Evolutionary conservation across 495 filamentous ascomycete species (phyloP).

Genomic region (Neurospora discreta): DNA sequence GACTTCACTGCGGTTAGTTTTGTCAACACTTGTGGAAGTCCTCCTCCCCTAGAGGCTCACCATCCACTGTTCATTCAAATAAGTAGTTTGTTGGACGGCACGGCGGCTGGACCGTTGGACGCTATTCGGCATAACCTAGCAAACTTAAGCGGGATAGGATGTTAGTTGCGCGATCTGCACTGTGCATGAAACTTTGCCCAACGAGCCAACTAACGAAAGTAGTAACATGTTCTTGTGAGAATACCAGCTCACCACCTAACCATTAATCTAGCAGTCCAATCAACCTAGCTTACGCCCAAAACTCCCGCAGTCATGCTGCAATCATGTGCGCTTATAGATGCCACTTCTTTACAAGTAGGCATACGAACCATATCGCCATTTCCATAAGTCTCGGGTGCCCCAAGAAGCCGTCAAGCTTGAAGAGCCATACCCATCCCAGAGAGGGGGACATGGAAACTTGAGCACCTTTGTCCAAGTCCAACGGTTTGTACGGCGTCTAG

Average conservation of each 20-base stretch:
- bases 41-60: neutral
- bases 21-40: neutral
- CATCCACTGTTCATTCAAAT: neutral
- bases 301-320: neutral
- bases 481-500: neutral
- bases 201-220: neutral
- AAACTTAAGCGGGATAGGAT: neutral
- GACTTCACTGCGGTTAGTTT: neutral
- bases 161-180: neutral
- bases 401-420: neutral
- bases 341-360: neutral
- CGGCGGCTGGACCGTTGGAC: neutral
- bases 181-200: neutral
- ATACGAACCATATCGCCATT: neutral
- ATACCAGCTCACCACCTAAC: neutral
- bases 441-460: neutral
- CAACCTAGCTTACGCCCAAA: neutral
- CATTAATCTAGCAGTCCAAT: neutral
- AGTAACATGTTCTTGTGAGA: neutral
- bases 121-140: neutral
- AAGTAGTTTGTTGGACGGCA: neutral
- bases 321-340: neutral
- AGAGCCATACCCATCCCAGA: neutral
- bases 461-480: neutral
- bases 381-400: neutral